These are phyloP conservation scores for sorghum (Sorghum bicolor) DNA, from an alignment of 176 grass and related monocot genomes.

Conservation along the genomic window Sorghum_bicolor_NCBIv3 NC_012870.2:57088501-57089000, in stretches of 20 bases:
- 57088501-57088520: conserved; percentile 31
- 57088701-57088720: not conserved
- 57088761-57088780: conserved; percentile 14
- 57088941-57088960: conserved; percentile 43
- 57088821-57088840: not conserved
- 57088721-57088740: conserved; percentile 20
- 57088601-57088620: conserved; percentile 59
- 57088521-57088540: not conserved
- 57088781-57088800: not conserved
- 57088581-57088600: conserved; percentile 50
- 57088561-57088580: conserved; percentile 55
- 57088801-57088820: conserved; percentile 27
- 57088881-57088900: not conserved
- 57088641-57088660: conserved; percentile 51
- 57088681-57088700: not conserved
- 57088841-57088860: not conserved
- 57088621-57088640: conserved; percentile 62
- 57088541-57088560: conserved; percentile 15
- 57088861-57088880: not conserved
- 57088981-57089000: conserved; percentile 10
- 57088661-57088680: conserved; percentile 14
- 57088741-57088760: conserved; percentile 33
- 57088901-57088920: not conserved
- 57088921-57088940: conserved; percentile 11
- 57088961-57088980: conserved; percentile 46